phyloP scores from a whole-genome alignment of 495 filamentous ascomycete species.

The Penicillium fimorum region DNA sequence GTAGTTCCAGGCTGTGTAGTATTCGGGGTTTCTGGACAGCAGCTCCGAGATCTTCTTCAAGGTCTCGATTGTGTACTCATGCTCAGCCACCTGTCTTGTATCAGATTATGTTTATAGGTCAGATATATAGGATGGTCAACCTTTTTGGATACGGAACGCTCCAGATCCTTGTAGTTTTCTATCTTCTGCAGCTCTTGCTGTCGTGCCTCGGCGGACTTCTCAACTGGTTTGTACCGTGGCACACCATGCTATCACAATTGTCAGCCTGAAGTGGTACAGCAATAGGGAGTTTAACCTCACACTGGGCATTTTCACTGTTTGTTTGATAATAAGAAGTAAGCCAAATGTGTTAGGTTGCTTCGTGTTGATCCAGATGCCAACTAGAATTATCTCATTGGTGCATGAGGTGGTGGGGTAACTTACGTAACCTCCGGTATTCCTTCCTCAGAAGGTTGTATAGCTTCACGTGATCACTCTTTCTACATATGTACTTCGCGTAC shows the following conservation, averaged over 20 bases:
- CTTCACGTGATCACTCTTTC: constrained; percentile 12
- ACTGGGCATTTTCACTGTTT: constrained; percentile 44
- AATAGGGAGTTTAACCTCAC: constrained; percentile 31
- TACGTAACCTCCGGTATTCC: background rate
- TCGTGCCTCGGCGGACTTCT: constrained; percentile 62
- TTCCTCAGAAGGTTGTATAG: background rate
- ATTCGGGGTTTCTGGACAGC: constrained; percentile 87
- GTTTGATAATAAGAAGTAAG: background rate
- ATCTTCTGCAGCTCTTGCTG: constrained; percentile 75
- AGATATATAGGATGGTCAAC: constrained; percentile 31
- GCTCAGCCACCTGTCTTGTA: constrained; percentile 46
- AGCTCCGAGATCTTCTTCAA: constrained; percentile 77
- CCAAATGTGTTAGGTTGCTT: background rate
- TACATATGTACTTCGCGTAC: background rate
- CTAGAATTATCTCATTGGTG: background rate
- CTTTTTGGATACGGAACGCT: constrained; percentile 60
- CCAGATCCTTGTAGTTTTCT: constrained; percentile 69
- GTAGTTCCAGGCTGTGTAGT: constrained; percentile 98
- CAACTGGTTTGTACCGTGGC: constrained; percentile 57
- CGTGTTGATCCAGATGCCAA: constrained; percentile 5
- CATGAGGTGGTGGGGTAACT: background rate
- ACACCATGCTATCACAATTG: constrained; percentile 67
- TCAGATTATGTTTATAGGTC: constrained; percentile 1
- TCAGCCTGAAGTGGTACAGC: constrained; percentile 2
- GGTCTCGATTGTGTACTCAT: constrained; percentile 61